A percentile compares a stretch with the other conserved stretches of the same genome.
These are phyloP conservation scores for Sporothrix inflata DNA, from an alignment of 2,329 filamentous ascomycete genomes.

Conservation along the genomic window DNA sequence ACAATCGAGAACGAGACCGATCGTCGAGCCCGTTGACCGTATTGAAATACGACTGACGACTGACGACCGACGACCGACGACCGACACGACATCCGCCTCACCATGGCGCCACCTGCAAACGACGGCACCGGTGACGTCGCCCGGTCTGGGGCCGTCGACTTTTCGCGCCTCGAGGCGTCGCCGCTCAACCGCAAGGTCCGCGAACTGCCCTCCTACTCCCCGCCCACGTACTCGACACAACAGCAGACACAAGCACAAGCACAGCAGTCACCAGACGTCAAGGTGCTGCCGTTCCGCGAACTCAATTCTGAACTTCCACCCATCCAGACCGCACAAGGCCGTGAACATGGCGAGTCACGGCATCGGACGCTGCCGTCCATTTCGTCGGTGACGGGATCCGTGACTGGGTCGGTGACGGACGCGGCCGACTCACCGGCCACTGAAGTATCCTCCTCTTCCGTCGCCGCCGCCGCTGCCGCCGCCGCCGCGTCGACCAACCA, in stretches of 20 bases:
- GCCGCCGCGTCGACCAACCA: constrained; percentile 39
- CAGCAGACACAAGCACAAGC: background rate
- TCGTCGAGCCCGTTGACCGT: background rate
- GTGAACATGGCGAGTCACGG: constrained; percentile 13
- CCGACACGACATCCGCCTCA: background rate
- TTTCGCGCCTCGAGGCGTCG: background rate
- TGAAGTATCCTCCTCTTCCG: background rate
- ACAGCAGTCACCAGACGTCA: background rate
- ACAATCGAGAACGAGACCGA: background rate
- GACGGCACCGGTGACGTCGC: background rate
- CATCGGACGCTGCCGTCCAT: constrained; percentile 37
- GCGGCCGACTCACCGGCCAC: constrained; percentile 17
- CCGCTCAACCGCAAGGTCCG: constrained; percentile 6
- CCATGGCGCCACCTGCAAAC: constrained; percentile 15
- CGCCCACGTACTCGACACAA: constrained; percentile 7
- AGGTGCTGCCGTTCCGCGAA: constrained; percentile 23
- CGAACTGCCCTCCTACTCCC: constrained; percentile 21
- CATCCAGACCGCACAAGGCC: constrained; percentile 9
- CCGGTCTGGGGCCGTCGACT: background rate
- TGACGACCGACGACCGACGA: background rate
- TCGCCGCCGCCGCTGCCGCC: constrained; percentile 29
- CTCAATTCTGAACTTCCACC: background rate
- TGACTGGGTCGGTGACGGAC: constrained; percentile 16
- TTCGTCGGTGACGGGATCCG: constrained; percentile 27
- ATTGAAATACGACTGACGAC: background rate